A percentile compares a stretch with the other conserved stretches of the same genome.
Evolutionary conservation across 352 stramenopile genomes (phyloP).

Genomic region (Globisporangium uncinulatum): DNA sequence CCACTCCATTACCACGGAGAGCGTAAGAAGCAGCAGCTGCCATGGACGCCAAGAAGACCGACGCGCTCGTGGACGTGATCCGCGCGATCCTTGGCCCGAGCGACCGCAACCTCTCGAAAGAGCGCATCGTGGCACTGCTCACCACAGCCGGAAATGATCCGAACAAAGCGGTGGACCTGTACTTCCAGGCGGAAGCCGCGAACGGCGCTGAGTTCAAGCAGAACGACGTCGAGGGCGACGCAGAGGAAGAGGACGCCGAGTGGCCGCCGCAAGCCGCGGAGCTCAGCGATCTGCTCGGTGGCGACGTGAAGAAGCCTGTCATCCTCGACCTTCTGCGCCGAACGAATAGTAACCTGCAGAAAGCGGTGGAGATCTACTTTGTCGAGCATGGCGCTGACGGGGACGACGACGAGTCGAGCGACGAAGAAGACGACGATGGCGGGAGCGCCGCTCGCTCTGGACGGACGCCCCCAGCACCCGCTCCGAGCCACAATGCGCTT

Average conservation of each 20-base stretch:
- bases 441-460: constrained; percentile 8
- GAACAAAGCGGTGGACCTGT: constrained; percentile 81
- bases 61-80: constrained; percentile 72
- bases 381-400: constrained; percentile 41
- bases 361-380: constrained; percentile 80
- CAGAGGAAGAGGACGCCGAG: constrained; percentile 28
- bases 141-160: constrained; percentile 57
- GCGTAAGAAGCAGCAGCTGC: not conserved
- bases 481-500: constrained; percentile 20
- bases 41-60: constrained; percentile 47
- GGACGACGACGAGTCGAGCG: constrained; percentile 35
- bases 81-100: constrained; percentile 67
- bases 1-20: not conserved
- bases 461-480: constrained; percentile 7
- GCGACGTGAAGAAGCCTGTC: constrained; percentile 44
- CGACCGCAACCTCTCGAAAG: constrained; percentile 45
- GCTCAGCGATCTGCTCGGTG: constrained; percentile 66
- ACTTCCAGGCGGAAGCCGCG: constrained; percentile 56
- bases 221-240: constrained; percentile 47
- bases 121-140: constrained; percentile 62
- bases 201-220: constrained; percentile 33
- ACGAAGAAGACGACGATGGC: constrained; percentile 42
- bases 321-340: constrained; percentile 53
- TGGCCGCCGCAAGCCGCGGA: constrained; percentile 48
- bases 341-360: constrained; percentile 69